Base-by-base conservation (phyloP, 1,284 basidiomycete species). In the Moesziomyces sp. region DNA sequence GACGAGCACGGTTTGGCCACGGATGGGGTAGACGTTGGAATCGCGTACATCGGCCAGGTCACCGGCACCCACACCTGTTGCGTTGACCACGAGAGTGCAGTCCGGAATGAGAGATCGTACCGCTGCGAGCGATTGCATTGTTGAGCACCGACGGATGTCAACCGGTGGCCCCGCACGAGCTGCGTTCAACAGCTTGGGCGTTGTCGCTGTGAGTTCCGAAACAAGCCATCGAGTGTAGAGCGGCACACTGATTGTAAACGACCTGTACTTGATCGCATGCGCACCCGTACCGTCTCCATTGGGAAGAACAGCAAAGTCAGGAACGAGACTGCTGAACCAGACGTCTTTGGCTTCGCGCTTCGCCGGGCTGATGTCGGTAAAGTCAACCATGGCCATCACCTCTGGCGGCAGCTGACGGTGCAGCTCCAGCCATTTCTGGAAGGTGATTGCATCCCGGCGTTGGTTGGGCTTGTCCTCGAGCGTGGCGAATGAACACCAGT, bases 1-100 rank as follows among this genome's bases (percentile, higher is more conserved):
- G 14, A 93, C 86, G 26, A 93, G 85, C 10, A 94, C 89, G 0
- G 92, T 94, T 85, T 97, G 94, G 0, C 94, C 94, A 45, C 93
- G 88, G 54, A 94, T 88, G 0, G 94, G 93, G 80, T 89, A 89
- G 23, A 94, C 87, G 80, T 93, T 91, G 71, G 92, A 89, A 3
- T 95, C 89, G 5, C 92, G 50, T 0, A 79, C 78, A 28, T 80
- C 79, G 28, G 45, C n/a, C 3, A 82, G 59, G 6, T 73, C 61
- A 8, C 51, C 74, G n/a, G 76, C 71, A 13, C 84, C 85, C 1
- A 85, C 76, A 5, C 86, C 87, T 0, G 86, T 86, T 1, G 86
- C 86, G 57, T 88, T 87, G 49, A 88, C 82, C 9, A 87, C 81
- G 8, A 87, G 50, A 28, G 50, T 35, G 10, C 53, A 64, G 38